These are phyloP conservation scores for Kernera saxatilis DNA, from an alignment of 345 rosid genomes.

Conservation along the genomic window DNA sequence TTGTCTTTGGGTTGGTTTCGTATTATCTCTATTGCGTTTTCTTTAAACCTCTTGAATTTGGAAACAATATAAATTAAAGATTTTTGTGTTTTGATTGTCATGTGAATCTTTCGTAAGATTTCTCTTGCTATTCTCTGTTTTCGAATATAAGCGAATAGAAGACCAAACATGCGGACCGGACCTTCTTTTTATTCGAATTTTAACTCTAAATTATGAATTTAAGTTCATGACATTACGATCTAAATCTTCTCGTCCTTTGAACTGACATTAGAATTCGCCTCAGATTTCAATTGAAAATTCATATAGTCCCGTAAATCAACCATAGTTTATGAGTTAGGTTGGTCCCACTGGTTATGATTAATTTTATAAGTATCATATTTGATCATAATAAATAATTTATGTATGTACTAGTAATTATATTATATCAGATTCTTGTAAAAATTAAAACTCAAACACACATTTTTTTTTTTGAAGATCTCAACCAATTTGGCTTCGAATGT, in stretches of 20 bases:
- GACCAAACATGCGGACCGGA: too few species aligned
- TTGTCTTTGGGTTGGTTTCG: neutral
- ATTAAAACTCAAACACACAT: neutral
- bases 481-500: neutral
- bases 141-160: too few species aligned
- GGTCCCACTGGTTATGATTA: neutral
- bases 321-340: neutral
- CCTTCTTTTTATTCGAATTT: too few species aligned
- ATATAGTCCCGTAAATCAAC: neutral
- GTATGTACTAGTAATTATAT: neutral
- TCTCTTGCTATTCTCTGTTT: too few species aligned
- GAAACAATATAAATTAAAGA: neutral
- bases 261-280: too few species aligned
- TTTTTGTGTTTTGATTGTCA: neutral
- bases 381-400: too few species aligned
- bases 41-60: neutral
- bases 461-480: neutral
- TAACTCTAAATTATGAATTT: too few species aligned
- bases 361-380: neutral
- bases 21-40: neutral
- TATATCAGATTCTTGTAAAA: neutral
- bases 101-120: neutral
- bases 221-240: too few species aligned
- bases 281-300: neutral
- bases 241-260: too few species aligned